Base-by-base conservation (phyloP, 106 monocot genomes). In the Hemerocallis citrina region DNA sequence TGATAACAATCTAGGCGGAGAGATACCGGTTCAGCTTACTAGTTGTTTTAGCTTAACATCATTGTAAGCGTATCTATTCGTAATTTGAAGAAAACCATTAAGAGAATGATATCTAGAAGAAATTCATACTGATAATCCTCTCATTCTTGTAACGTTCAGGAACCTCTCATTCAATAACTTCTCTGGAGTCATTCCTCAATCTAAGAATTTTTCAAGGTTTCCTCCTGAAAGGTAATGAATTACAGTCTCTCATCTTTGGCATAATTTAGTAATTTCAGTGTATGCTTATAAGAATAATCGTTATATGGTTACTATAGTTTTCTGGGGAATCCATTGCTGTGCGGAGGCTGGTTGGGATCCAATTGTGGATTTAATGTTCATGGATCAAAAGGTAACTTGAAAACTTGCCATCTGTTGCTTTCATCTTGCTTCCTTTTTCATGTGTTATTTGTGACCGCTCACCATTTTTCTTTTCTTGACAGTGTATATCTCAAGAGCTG, bases 81-180 rank as follows among this genome's bases (percentile, higher is more conserved):
- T 70, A 46, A 20, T 44, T 37, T 36, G 3, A n/a, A n/a, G n/a
- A n/a, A n/a, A n/a, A n/a, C n/a, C n/a, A n/a, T n/a, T n/a, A n/a
- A n/a, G n/a, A n/a, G n/a, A n/a, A n/a, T n/a, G n/a, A n/a, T n/a
- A n/a, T n/a, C 11, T 20, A 21, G 29, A 19, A 70, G 29, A 33
- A 24, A n/a, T n/a, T 61, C 60, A 31, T 40, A 7, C 24, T 3
- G 14, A 64, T 37, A 13, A 4, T 24, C 9, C 51, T 17, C 15
- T 14, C 10, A 40, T 16, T 47, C 19, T 5, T 43, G 8, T 56
- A 20, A n/a, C n/a, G n/a, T 72, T 63, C 76, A 98, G 98, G 81
- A 85, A 98, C 59, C 79, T 98, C 10, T 98, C 98, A 16, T 92
- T 70, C 72, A 98, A 98, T 36, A 92, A 98, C 64, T 77, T 98